Conservation (phyloP, 2,329 filamentous ascomycete genomes). For the Sporothrix sp. region DNA sequence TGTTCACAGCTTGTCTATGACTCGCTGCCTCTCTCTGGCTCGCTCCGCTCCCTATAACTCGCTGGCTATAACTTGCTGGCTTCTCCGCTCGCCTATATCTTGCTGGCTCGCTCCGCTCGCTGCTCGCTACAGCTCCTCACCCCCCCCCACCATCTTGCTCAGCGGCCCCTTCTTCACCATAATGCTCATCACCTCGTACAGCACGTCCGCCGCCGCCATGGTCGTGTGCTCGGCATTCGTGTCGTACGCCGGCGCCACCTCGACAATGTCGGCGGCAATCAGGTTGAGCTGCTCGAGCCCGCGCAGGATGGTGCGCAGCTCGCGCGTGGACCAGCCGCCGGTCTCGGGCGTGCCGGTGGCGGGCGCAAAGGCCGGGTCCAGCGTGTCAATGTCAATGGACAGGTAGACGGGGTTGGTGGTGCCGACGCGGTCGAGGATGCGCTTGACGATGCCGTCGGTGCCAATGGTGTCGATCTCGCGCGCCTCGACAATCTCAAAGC, state of each 20-base stretch:
- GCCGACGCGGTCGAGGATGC: constrained; percentile 65
- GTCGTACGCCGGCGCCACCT: constrained; percentile 64
- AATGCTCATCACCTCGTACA: constrained; percentile 71
- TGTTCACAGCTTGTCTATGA: too few species aligned
- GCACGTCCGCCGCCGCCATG: constrained; percentile 60
- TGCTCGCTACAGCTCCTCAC: too few species aligned
- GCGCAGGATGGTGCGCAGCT: constrained; percentile 61
- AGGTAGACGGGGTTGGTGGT: constrained; percentile 68
- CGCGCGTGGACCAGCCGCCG: constrained; percentile 64
- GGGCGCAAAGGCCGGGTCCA: constrained; percentile 74
- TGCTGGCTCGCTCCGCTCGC: too few species aligned
- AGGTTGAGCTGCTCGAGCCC: constrained; percentile 61
- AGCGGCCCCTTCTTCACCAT: constrained; percentile 73
- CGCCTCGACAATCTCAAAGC: constrained; percentile 73
- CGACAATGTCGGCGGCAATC: constrained; percentile 62
- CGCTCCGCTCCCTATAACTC: too few species aligned
- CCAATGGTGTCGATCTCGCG: constrained; percentile 43
- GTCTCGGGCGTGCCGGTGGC: constrained; percentile 69
- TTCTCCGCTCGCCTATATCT: too few species aligned
- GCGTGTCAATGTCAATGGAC: constrained; percentile 77
- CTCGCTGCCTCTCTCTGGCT: too few species aligned
- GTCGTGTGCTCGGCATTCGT: constrained; percentile 64
- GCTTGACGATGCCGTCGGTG: constrained; percentile 64
- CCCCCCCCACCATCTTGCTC: constrained; percentile 27
- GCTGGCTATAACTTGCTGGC: too few species aligned